phyloP scores from a whole-genome alignment of 768 basidiomycete species.

The Trametes gibbosa region DNA sequence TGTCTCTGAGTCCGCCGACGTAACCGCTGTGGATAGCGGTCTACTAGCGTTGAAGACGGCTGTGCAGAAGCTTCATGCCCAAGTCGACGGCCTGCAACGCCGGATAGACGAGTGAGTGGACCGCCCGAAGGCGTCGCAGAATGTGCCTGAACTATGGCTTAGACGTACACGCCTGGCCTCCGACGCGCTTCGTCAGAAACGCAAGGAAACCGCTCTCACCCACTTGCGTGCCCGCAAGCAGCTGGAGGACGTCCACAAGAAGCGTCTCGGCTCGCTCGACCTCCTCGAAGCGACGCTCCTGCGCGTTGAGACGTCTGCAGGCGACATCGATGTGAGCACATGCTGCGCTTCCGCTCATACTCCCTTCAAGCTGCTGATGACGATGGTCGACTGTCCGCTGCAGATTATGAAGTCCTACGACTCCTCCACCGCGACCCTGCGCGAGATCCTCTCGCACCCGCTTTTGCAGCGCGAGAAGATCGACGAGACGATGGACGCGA shows the following conservation, averaged over 20 bases:
- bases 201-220: slow-evolving; percentile 69
- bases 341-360: not conserved
- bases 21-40: slow-evolving; percentile 80
- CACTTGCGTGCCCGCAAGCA: slow-evolving; percentile 81
- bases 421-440: slow-evolving; percentile 76
- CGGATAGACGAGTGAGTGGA: slow-evolving; percentile 69
- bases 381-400: not conserved
- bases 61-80: slow-evolving; percentile 60
- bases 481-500: slow-evolving; percentile 83
- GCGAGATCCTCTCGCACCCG: slow-evolving; percentile 74
- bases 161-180: slow-evolving; percentile 71
- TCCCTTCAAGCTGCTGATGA: not conserved
- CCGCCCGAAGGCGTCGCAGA: too few relatives aligned
- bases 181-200: slow-evolving; percentile 62
- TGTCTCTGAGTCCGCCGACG: slow-evolving; percentile 38
- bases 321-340: slow-evolving; percentile 73
- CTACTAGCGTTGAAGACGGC: slow-evolving; percentile 79
- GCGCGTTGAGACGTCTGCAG: slow-evolving; percentile 85
- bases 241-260: slow-evolving; percentile 71
- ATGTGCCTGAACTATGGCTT: not conserved
- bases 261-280: slow-evolving; percentile 70
- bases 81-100: slow-evolving; percentile 64
- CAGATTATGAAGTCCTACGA: slow-evolving; percentile 88
- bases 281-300: slow-evolving; percentile 76
- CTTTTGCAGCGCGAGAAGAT: slow-evolving; percentile 74